Conservation (phyloP, 805 yeast species). For the Lachancea meyersii region DNA sequence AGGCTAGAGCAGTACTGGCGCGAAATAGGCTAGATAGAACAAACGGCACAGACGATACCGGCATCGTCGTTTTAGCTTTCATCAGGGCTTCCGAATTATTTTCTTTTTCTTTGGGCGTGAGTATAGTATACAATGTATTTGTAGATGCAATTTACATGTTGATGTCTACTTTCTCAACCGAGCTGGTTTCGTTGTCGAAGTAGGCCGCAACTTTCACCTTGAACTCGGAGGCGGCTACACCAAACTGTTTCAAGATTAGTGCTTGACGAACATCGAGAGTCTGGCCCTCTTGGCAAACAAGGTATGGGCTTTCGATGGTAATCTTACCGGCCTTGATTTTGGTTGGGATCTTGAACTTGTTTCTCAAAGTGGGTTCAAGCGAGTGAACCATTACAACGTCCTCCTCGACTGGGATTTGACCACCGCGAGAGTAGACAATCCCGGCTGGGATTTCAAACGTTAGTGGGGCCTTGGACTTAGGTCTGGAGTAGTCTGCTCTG, state of each 20-base stretch:
- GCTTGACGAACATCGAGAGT: constrained; percentile 85
- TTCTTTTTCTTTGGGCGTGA: not conserved
- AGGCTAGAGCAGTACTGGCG: constrained; percentile 26
- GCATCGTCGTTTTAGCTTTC: too few relatives aligned
- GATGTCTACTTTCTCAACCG: constrained; percentile 30
- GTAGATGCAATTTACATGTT: constrained; percentile 24
- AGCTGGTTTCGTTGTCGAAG: constrained; percentile 56
- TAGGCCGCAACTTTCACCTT: constrained; percentile 74
- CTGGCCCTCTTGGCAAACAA: constrained; percentile 76
- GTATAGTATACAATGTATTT: constrained; percentile 6
- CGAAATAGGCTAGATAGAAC: constrained; percentile 11
- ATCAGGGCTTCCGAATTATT: too few relatives aligned
- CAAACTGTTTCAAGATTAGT: constrained; percentile 86
- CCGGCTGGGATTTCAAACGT: constrained; percentile 87
- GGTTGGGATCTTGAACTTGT: constrained; percentile 85
- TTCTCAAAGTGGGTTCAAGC: constrained; percentile 86
- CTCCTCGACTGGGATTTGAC: constrained; percentile 81
- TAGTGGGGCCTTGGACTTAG: constrained; percentile 78
- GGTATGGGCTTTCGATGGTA: constrained; percentile 63
- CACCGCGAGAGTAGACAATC: constrained; percentile 89
- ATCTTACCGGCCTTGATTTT: constrained; percentile 86
- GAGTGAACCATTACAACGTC: constrained; percentile 97
- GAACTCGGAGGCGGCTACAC: constrained; percentile 89
- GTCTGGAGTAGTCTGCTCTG: constrained; percentile 81
- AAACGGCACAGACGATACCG: too few relatives aligned